A percentile compares a stretch with the other conserved stretches of the same genome.
phyloP scores from a whole-genome alignment of 176 grass and related monocot genomes.

The Triticum monococcum region DNA sequence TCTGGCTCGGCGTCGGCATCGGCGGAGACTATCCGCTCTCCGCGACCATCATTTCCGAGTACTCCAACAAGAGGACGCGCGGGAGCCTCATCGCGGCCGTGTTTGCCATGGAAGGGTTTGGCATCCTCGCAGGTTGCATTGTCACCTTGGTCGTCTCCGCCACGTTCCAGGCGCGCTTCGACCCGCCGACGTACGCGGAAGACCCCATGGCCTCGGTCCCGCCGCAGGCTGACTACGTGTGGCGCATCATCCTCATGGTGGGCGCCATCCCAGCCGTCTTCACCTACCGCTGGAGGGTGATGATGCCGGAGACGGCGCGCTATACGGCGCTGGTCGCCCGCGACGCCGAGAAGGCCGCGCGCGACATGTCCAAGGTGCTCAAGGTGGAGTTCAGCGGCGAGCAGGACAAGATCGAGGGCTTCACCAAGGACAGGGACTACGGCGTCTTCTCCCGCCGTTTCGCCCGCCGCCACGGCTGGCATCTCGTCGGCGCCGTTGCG shows the following conservation, averaged over 20 bases:
- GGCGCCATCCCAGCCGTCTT: constrained; percentile 49
- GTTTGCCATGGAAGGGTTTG: constrained; percentile 41
- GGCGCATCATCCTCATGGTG: constrained; percentile 63
- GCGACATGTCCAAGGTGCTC: constrained; percentile 52
- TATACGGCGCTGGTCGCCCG: constrained; percentile 58
- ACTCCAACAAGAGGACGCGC: constrained; percentile 57
- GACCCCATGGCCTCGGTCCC: not conserved
- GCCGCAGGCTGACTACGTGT: constrained; percentile 41
- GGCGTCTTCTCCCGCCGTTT: not conserved
- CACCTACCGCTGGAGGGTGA: constrained; percentile 56
- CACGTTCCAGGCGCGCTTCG: constrained; percentile 19
- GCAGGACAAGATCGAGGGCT: not conserved
- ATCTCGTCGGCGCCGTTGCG: not conserved
- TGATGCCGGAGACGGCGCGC: constrained; percentile 65
- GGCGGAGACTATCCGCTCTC: constrained; percentile 70
- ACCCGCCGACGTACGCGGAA: not conserved
- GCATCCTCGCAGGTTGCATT: constrained; percentile 26
- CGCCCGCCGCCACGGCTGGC: not conserved
- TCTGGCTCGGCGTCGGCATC: constrained; percentile 76
- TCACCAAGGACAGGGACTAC: constrained; percentile 5
- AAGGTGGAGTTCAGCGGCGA: not conserved
- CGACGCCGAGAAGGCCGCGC: constrained; percentile 46
- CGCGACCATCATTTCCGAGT: constrained; percentile 79
- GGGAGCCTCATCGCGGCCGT: constrained; percentile 25
- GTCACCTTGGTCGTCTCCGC: constrained; percentile 37